Percentiles rank a stretch among this genome's conserved stretches.
phyloP scores from a whole-genome alignment of 208 protist species.

The Willaertia magna region DNA sequence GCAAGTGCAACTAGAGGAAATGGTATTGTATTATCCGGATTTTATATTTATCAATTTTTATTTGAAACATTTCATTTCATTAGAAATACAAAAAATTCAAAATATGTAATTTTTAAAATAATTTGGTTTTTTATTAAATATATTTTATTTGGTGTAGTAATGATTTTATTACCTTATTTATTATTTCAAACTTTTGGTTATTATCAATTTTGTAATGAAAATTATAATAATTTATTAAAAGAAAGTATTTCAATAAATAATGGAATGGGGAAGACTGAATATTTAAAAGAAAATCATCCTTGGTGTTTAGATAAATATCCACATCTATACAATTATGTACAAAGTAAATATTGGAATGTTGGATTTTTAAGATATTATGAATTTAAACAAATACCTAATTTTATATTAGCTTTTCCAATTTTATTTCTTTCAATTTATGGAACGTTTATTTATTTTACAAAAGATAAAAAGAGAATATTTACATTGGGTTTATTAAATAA shows the following conservation, averaged over 20 bases:
- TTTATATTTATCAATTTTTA: slow-evolving; percentile 1
- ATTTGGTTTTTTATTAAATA: neutral
- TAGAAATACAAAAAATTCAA: neutral
- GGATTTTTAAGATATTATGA: neutral
- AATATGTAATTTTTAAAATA: neutral
- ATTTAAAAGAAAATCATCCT: neutral
- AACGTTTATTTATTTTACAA: neutral
- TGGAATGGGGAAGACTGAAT: neutral
- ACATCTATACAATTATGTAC: neutral
- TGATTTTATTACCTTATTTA: neutral
- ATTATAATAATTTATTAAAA: neutral
- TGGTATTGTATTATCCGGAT: neutral
- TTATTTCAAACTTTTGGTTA: neutral
- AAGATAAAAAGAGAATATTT: neutral
- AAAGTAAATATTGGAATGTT: slow-evolving; percentile 2
- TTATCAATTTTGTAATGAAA: neutral
- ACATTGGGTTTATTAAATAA: neutral
- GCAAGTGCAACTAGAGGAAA: neutral
- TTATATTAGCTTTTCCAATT: neutral
- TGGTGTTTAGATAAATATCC: neutral
- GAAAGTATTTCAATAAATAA: neutral
- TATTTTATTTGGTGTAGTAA: neutral
- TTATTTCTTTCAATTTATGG: neutral
- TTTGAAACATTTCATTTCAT: neutral
- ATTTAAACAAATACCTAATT: slow-evolving; percentile 5